Evolutionary conservation across 768 basidiomycete genomes (phyloP).

Genomic region (Russula abietina): DNA sequence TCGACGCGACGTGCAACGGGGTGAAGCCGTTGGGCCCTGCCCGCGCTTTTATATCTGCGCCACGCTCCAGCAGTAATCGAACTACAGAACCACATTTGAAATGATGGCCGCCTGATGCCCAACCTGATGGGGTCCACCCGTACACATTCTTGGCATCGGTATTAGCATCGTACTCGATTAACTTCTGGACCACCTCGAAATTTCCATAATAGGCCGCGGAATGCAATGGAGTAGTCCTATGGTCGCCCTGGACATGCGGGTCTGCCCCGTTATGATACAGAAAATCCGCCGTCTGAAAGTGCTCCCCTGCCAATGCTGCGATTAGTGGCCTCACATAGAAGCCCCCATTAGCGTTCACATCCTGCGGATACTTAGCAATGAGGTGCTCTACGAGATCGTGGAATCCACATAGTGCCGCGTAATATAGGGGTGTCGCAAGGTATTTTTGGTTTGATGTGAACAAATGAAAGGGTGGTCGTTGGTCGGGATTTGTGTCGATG

Average conservation of each 20-base stretch:
- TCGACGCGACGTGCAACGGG: not conserved
- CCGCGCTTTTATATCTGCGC: not conserved
- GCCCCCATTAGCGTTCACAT: not conserved
- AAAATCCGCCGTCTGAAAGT: not conserved
- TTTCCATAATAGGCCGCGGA: not conserved
- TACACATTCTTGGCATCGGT: fast-evolving
- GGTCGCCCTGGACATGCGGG: not conserved
- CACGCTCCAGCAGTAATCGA: not conserved
- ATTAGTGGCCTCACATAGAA: not conserved
- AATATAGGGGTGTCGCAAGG: not conserved
- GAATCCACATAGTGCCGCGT: not conserved
- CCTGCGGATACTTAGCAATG: not conserved
- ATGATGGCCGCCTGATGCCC: not conserved
- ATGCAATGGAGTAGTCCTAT: not conserved
- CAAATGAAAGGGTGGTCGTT: too few relatives aligned
- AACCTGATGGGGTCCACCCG: not conserved
- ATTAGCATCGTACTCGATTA: not conserved
- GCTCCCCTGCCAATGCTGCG: not conserved
- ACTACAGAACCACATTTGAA: not conserved
- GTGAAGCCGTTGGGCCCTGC: not conserved
- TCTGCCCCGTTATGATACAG: not conserved
- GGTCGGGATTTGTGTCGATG: not conserved
- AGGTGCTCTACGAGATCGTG: not conserved
- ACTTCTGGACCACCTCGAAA: not conserved
- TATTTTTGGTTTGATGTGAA: too few relatives aligned